Evolutionary conservation across 1,139 yeast species (phyloP).

Genomic region (Pichia sp.): DNA sequence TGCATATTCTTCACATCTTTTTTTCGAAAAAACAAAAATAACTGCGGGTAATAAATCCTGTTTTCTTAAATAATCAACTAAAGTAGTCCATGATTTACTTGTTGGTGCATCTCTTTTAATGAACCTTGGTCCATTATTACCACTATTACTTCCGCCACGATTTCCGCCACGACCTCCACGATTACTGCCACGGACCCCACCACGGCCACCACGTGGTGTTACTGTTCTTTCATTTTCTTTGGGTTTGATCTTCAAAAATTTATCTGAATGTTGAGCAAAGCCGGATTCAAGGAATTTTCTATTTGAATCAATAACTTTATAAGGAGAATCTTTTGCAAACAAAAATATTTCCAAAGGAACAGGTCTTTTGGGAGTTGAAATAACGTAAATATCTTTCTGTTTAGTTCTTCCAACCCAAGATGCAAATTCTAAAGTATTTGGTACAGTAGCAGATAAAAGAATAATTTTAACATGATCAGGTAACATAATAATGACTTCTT

Average conservation of each 20-base stretch:
- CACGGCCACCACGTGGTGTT: slow-evolving; percentile 21
- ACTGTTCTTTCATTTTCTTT: slow-evolving; percentile 3
- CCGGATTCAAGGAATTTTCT: slow-evolving; percentile 63
- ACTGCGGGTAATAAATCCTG: slow-evolving; percentile 81
- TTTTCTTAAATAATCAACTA: slow-evolving; percentile 67
- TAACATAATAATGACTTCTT: slow-evolving; percentile 88
- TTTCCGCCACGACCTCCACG: slow-evolving; percentile 22
- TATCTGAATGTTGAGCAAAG: slow-evolving; percentile 55
- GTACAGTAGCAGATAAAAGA: slow-evolving; percentile 91
- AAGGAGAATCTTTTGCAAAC: slow-evolving; percentile 68
- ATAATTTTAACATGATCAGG: slow-evolving; percentile 81
- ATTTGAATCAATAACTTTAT: slow-evolving; percentile 68
- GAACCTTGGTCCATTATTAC: slow-evolving; percentile 33
- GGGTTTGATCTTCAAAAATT: slow-evolving; percentile 35
- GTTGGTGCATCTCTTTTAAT: slow-evolving; percentile 62
- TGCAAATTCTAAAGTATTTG: slow-evolving; percentile 97
- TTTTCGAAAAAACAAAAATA: slow-evolving; percentile 86
- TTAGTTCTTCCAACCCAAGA: slow-evolving; percentile 98
- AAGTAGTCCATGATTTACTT: slow-evolving; percentile 68
- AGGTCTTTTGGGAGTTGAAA: slow-evolving; percentile 92
- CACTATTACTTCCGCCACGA: slow-evolving; percentile 33
- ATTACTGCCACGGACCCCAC: slow-evolving; percentile 23
- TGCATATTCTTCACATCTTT: slow-evolving; percentile 90
- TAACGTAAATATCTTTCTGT: slow-evolving; percentile 90
- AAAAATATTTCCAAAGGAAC: slow-evolving; percentile 84